Evolutionary conservation across 148 eudicot genomes (phyloP).

Genomic region (Camellia japonica): DNA sequence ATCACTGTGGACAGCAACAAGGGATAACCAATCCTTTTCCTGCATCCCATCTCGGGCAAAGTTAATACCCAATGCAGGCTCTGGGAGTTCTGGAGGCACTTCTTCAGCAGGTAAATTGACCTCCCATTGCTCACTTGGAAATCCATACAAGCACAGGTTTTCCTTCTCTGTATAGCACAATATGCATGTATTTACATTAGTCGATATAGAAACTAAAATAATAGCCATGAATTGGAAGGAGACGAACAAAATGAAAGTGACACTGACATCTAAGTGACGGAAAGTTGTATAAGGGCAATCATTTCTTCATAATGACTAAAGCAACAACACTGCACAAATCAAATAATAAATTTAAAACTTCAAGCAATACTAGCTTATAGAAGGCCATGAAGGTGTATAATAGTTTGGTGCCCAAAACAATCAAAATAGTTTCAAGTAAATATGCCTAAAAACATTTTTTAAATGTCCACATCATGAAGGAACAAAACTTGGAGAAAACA

Average conservation of each 20-base stretch:
- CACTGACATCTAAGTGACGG: not conserved
- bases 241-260: not conserved
- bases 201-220: not conserved
- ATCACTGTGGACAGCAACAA: constrained; percentile 91
- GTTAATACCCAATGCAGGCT: constrained; percentile 92
- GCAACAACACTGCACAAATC: not conserved
- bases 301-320: not conserved
- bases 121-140: constrained; percentile 89
- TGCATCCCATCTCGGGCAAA: constrained; percentile 94
- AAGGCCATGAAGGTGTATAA: not conserved
- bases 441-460: not conserved
- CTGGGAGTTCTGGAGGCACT: constrained; percentile 93
- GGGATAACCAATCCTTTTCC: constrained; percentile 83
- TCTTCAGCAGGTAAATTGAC: constrained; percentile 91
- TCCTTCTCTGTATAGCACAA: constrained; percentile 66
- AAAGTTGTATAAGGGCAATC: not conserved
- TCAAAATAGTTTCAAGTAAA: not conserved
- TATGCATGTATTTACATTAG: not conserved
- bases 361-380: not conserved
- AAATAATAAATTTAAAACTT: not conserved
- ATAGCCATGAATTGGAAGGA: not conserved
- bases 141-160: constrained; percentile 85
- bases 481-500: not conserved
- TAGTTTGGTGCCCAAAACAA: not conserved
- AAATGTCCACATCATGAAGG: constrained; percentile 4